Conservation (phyloP, 257 asterid genomes). For the Paraleonurus japonicus region DNA sequence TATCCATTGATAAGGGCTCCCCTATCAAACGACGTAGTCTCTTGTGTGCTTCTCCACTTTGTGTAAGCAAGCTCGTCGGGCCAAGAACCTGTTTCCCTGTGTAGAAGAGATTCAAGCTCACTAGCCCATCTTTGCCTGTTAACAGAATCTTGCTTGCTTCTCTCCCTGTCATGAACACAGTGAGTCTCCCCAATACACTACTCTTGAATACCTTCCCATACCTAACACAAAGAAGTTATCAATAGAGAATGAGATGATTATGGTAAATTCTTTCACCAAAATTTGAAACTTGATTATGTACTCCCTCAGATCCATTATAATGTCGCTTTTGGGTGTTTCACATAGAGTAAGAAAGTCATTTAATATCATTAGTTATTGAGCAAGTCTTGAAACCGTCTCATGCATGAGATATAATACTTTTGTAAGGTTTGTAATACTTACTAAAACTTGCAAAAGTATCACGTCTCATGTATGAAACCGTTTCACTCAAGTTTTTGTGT, state of each 20-base stretch:
- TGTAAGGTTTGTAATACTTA: too few species aligned
- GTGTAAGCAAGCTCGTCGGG: conserved; percentile 78
- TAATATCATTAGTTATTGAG: too few species aligned
- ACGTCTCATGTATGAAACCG: too few species aligned
- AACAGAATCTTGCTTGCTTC: conserved; percentile 73
- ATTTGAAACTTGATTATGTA: too few species aligned
- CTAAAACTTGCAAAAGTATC: too few species aligned
- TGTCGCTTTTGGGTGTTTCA: too few species aligned
- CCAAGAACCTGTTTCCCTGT: conserved; percentile 88
- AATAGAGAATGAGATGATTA: conserved; percentile 10
- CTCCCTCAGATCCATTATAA: too few species aligned
- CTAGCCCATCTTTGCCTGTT: conserved; percentile 85
- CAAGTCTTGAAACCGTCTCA: too few species aligned
- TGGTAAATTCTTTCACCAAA: background rate
- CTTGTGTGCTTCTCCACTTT: conserved; percentile 77
- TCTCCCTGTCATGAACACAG: conserved; percentile 78
- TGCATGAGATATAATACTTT: too few species aligned
- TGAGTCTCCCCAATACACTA: conserved; percentile 66
- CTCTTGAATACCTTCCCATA: conserved; percentile 93
- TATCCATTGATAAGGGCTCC: conserved; percentile 76
- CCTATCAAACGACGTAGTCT: conserved; percentile 65
- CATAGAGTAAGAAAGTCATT: too few species aligned
- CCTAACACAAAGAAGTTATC: conserved; percentile 30
- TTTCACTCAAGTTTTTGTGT: too few species aligned
- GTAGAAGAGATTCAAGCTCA: conserved; percentile 74